These are phyloP conservation scores for Xylaria sp. DNA, from an alignment of 2,329 filamentous ascomycete species.

Conservation along the genomic window DNA sequence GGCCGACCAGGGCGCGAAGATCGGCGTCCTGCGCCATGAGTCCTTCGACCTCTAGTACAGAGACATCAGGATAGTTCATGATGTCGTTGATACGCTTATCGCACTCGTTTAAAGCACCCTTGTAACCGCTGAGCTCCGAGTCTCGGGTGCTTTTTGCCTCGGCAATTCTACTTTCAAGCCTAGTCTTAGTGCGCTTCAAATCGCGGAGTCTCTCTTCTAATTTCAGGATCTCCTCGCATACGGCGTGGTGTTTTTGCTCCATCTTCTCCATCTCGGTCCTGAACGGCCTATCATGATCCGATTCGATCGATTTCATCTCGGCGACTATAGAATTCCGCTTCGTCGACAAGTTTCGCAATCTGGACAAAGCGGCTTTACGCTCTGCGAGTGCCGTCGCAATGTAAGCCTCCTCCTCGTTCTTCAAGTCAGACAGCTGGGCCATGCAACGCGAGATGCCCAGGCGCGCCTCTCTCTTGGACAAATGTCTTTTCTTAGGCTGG, in stretches of 20 bases:
- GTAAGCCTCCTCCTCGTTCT: conserved; percentile 73
- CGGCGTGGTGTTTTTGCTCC: conserved; percentile 61
- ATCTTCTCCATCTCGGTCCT: conserved; percentile 70
- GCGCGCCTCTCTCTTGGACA: conserved; percentile 72
- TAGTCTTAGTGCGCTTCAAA: conserved; percentile 70
- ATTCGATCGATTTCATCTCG: conserved; percentile 66
- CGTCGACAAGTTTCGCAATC: conserved; percentile 64
- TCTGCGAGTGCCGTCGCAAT: conserved; percentile 67
- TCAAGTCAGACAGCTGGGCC: conserved; percentile 71
- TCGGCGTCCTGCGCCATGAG: conserved; percentile 45
- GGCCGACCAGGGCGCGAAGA: conserved; percentile 37
- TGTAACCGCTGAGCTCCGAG: conserved; percentile 78
- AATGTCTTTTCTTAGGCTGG: conserved; percentile 64
- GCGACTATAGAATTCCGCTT: conserved; percentile 61
- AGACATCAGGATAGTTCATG: conserved; percentile 67
- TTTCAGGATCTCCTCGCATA: conserved; percentile 73
- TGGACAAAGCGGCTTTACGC: conserved; percentile 67
- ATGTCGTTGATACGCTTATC: conserved; percentile 71
- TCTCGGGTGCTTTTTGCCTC: conserved; percentile 74
- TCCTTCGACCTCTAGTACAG: conserved; percentile 63
- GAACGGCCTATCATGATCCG: conserved; percentile 67
- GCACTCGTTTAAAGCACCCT: conserved; percentile 72
- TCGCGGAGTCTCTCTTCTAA: conserved; percentile 72
- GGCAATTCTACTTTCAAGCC: conserved; percentile 68
- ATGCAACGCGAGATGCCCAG: conserved; percentile 73